Conservation (phyloP, 805 yeast genomes). For the Spencermartinsiella europaea region DNA sequence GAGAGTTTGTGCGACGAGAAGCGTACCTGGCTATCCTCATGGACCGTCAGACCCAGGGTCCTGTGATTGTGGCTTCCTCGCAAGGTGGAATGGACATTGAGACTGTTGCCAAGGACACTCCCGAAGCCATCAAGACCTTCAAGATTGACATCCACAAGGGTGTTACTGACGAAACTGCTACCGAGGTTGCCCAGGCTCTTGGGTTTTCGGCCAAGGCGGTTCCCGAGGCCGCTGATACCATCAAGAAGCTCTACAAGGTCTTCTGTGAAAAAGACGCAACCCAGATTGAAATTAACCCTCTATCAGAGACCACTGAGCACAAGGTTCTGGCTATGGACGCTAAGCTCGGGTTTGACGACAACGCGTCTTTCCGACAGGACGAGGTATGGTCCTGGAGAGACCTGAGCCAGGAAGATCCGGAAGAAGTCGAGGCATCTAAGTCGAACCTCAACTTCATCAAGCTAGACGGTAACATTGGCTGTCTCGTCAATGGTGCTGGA, state of each 20-base stretch:
- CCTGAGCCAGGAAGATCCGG: slow-evolving; percentile 94
- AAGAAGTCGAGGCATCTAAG: slow-evolving; percentile 88
- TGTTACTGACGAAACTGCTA: slow-evolving; percentile 71
- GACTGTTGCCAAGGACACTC: slow-evolving; percentile 91
- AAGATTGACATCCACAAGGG: slow-evolving; percentile 72
- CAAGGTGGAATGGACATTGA: slow-evolving; percentile 99
- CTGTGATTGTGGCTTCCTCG: slow-evolving; percentile 90
- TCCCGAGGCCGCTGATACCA: slow-evolving; percentile 81
- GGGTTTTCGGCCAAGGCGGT: slow-evolving; percentile 77
- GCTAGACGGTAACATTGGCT: slow-evolving; percentile 97
- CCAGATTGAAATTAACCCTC: slow-evolving; percentile 97
- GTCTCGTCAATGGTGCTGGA: slow-evolving; percentile 99
- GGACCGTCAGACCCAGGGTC: slow-evolving; percentile 88
- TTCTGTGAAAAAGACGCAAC: slow-evolving; percentile 92
- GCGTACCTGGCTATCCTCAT: slow-evolving; percentile 90
- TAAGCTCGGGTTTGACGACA: slow-evolving; percentile 96
- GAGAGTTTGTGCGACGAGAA: slow-evolving; percentile 90
- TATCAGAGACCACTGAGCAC: slow-evolving; percentile 86
- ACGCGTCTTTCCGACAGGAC: slow-evolving; percentile 89
- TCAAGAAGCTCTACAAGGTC: slow-evolving; percentile 81
- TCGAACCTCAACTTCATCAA: slow-evolving; percentile 93
- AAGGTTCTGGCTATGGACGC: slow-evolving; percentile 98
- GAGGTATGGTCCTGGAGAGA: slow-evolving; percentile 98
- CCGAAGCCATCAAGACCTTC: slow-evolving; percentile 87
- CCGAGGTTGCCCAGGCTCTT: slow-evolving; percentile 68